Conservation (phyloP, 2,329 filamentous ascomycete genomes). For the Cercospora sesami region DNA sequence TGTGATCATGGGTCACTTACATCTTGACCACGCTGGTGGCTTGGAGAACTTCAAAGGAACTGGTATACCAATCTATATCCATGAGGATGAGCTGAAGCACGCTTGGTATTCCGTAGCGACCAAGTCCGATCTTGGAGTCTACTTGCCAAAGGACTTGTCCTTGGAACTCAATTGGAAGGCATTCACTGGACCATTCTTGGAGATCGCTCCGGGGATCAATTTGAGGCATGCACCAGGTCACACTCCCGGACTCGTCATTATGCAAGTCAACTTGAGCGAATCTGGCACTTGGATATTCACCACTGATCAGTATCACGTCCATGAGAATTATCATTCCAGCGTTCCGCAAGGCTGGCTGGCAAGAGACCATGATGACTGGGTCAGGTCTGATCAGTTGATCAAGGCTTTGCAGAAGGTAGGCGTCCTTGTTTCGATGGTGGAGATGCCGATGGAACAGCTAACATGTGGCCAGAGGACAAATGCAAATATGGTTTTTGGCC, state of each 20-base stretch:
- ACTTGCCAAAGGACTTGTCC: conserved; percentile 40
- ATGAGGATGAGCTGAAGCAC: conserved; percentile 43
- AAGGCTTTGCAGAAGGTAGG: conserved; percentile 26
- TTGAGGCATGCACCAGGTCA: conserved; percentile 42
- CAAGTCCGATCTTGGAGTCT: conserved; percentile 37
- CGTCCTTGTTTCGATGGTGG: not conserved
- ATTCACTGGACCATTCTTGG: conserved; percentile 38
- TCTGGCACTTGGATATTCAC: conserved; percentile 41
- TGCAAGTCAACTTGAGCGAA: conserved; percentile 42
- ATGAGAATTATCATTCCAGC: conserved; percentile 40
- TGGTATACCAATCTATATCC: conserved; percentile 41
- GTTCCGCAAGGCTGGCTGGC: conserved; percentile 43
- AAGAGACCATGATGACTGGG: conserved; percentile 42
- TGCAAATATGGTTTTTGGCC: conserved; percentile 31
- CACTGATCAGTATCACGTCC: conserved; percentile 43
- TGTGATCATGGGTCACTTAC: conserved; percentile 42
- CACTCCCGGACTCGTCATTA: conserved; percentile 40
- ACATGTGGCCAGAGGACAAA: conserved; percentile 22
- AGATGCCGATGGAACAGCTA: not conserved
- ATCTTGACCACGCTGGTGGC: conserved; percentile 40
- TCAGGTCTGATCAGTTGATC: conserved; percentile 32
- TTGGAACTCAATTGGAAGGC: conserved; percentile 43
- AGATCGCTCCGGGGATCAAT: conserved; percentile 40
- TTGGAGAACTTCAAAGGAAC: conserved; percentile 40
- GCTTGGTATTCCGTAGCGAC: conserved; percentile 43